phyloP scores from a whole-genome alignment of 1,284 basidiomycete genomes.

The Coniophora puteana region DNA sequence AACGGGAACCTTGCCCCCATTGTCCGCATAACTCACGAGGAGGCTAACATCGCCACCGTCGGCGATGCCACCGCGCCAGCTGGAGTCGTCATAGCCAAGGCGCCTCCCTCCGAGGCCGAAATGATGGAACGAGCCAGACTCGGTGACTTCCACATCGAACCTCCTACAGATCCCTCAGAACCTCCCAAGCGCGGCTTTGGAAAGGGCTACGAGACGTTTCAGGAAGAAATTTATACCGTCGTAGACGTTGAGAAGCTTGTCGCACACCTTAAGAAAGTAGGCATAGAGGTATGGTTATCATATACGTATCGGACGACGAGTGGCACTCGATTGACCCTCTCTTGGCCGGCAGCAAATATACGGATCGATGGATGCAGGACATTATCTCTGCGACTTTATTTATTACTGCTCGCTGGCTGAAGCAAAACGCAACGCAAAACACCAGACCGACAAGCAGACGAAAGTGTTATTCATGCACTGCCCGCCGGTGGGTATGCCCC shows the following conservation, averaged over 20 bases:
- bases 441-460: constrained; percentile 54
- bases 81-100: too few species aligned
- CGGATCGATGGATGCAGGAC: constrained; percentile 72
- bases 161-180: constrained; percentile 23
- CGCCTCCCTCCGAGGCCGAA: constrained; percentile 31
- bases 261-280: constrained; percentile 52
- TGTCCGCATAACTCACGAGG: constrained; percentile 34
- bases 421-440: constrained; percentile 49
- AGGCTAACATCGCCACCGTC: constrained; percentile 10
- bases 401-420: constrained; percentile 79
- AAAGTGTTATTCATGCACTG: constrained; percentile 72
- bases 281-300: constrained; percentile 48
- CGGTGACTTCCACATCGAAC: constrained; percentile 21
- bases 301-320: constrained; percentile 4
- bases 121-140: constrained; percentile 30
- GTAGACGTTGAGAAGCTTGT: constrained; percentile 49
- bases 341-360: constrained; percentile 49
- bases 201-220: constrained; percentile 43
- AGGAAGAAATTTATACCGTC: constrained; percentile 43
- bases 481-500: constrained; percentile 59
- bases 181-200: constrained; percentile 45
- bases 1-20: constrained; percentile 53
- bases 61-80: constrained; percentile 20
- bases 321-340: constrained; percentile 9
- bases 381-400: constrained; percentile 74